Evolutionary conservation across 768 basidiomycete genomes (phyloP), one percentile per base, ranked within the genome.

Genomic region (Rhizopogon vinicolor): DNA sequence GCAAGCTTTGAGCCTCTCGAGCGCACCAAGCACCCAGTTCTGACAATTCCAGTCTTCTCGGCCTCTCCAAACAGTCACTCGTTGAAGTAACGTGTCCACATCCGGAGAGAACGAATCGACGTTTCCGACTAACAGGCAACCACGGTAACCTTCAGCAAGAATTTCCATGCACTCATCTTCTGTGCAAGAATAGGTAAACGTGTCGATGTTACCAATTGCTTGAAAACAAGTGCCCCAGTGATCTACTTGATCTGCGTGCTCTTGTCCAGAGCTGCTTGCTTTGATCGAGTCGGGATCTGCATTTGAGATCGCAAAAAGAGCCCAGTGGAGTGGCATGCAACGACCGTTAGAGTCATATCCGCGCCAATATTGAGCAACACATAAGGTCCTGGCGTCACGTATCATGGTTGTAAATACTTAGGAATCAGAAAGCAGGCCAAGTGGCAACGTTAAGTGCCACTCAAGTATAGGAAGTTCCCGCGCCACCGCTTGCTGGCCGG

Each of bases 1-100:
- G 5, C 55, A 52, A 7, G 48, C 52, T 52, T 49, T 66, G 53
- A 71, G 59, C 41, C 56, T 58, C 37, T 68, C 68, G 1, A 68
- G 56, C 6, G 66, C 60, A 4, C 50, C 57, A 25, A 64, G 61
- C 8, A 68, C 65, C 66, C 68, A 70, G 46, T 19, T 68, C 55
- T 69, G 70, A 33, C 62, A 66, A 9, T 69, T 70, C 70, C 70
- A 69, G 41, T 70, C 63, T 57, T 65, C 63, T 40, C 56, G 66
- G 51, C 59, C 61, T n/a, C 61, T 63, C 54, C 63, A 58, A 16
- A 67, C 53, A 51, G 19, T 28, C 3, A 70, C 62, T 51, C 66
- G 67, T 43, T 52, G 54, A 59, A 68, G 57, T 44, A 71, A 44
- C 18, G 5, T 35, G 50, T 63, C 60, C 3, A 49, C 57, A 31